Evolutionary conservation across 768 basidiomycete genomes (phyloP).

Genomic region (Gautieria morchelliformis): DNA sequence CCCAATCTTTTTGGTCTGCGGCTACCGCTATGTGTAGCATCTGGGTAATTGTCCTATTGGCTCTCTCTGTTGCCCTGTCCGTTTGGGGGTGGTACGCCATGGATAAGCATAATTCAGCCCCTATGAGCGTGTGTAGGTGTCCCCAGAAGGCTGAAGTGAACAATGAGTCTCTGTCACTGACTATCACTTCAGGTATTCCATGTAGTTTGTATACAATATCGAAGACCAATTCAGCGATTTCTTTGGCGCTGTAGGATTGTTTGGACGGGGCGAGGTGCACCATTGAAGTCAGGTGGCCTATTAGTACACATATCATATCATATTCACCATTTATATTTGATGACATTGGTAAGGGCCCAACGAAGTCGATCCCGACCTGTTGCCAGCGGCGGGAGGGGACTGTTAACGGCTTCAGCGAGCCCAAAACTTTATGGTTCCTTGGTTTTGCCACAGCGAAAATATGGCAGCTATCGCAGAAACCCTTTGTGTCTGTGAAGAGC

Average conservation of each 20-base stretch:
- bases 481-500: conserved; percentile 10
- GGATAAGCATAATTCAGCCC: conserved; percentile 23
- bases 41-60: conserved; percentile 26
- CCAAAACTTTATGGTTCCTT: conserved; percentile 23
- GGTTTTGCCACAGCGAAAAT: conserved; percentile 14
- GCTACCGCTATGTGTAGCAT: conserved; percentile 16
- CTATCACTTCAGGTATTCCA: conserved; percentile 17
- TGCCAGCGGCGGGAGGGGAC: conserved; percentile 11
- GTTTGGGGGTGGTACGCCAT: conserved; percentile 30
- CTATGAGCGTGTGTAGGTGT: conserved; percentile 12
- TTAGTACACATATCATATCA: conserved; percentile 20
- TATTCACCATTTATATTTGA: conserved; percentile 16
- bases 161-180: conserved; percentile 22
- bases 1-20: conserved; percentile 23
- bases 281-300: conserved; percentile 16
- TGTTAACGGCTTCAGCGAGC: conserved; percentile 14
- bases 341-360: conserved; percentile 22
- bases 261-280: conserved; percentile 11
- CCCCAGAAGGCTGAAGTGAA: conserved; percentile 26
- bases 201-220: conserved; percentile 22
- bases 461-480: conserved; percentile 19
- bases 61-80: conserved; percentile 24
- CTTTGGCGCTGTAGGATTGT: conserved; percentile 14
- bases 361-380: conserved; percentile 25
- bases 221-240: conserved; percentile 19